These are phyloP conservation scores for Colletotrichum melonis DNA, from an alignment of 2,329 filamentous ascomycete genomes.

Conservation along the genomic window DNA sequence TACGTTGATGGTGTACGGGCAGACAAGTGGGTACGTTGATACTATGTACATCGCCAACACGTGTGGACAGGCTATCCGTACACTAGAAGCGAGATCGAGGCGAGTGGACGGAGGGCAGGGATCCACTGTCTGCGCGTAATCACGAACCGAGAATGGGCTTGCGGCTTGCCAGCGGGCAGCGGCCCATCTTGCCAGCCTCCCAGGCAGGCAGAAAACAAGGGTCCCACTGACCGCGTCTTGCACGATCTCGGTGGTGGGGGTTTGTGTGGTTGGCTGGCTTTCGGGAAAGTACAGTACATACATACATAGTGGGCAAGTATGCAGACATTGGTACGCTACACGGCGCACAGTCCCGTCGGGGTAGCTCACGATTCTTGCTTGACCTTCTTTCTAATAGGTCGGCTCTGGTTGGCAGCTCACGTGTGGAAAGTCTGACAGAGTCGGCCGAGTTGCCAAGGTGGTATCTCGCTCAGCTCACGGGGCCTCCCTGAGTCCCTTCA, in stretches of 20 bases:
- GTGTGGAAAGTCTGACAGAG: not conserved
- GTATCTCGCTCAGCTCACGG: not conserved
- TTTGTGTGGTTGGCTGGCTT: slow-evolving; percentile 8
- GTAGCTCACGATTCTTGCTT: not conserved
- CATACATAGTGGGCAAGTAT: not conserved
- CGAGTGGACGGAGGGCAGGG: not conserved
- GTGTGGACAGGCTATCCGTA: not conserved
- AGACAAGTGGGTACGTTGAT: not conserved
- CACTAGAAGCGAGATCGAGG: not conserved
- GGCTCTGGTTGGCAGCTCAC: not conserved
- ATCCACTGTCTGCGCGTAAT: slow-evolving; percentile 28
- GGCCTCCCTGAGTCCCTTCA: too few species aligned
- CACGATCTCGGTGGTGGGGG: slow-evolving; percentile 22
- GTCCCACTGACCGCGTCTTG: slow-evolving; percentile 21
- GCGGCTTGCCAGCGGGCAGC: not conserved
- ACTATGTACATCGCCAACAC: not conserved
- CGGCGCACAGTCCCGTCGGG: too few species aligned
- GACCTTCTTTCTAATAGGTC: not conserved
- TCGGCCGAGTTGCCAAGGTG: not conserved
- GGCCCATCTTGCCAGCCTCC: slow-evolving; percentile 7
- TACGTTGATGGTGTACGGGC: not conserved
- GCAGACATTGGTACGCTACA: not conserved
- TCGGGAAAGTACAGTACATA: not conserved
- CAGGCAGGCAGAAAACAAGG: slow-evolving; percentile 19
- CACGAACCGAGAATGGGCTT: not conserved